Conservation (phyloP, 2,329 filamentous ascomycete genomes). For the Ophiostoma quercus region DNA sequence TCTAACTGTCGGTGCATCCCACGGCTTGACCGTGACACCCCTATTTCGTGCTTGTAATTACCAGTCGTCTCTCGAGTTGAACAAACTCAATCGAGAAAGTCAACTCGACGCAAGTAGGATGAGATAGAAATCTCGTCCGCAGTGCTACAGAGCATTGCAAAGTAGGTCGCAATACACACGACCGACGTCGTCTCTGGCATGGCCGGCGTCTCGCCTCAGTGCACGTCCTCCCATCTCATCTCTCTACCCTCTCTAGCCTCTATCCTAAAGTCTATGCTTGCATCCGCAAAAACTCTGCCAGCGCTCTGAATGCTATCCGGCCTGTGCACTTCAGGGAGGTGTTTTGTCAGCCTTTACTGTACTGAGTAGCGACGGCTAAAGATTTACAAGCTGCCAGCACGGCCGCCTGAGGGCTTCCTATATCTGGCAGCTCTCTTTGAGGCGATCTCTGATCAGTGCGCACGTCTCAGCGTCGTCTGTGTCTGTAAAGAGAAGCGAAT, state of each 20-base stretch:
- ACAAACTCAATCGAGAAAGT: too few species aligned
- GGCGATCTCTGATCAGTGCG: conserved; percentile 3
- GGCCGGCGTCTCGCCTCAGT: conserved; percentile 8
- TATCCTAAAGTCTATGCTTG: background rate
- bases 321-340: conserved; percentile 7
- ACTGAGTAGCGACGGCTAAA: too few species aligned
- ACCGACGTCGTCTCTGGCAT: background rate
- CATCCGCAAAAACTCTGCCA: background rate
- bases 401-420: background rate
- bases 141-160: background rate
- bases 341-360: background rate
- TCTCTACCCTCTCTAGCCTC: background rate
- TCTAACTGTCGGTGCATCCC: background rate
- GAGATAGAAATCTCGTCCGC: background rate
- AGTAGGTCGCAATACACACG: background rate
- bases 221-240: conserved; percentile 9
- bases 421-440: background rate
- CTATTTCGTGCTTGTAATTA: background rate
- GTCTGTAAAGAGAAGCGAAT: background rate
- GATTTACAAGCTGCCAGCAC: background rate
- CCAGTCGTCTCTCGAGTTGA: too few species aligned
- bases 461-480: background rate
- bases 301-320: background rate
- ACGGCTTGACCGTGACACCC: background rate
- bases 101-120: background rate